A percentile compares a stretch with the other conserved stretches of the same genome.
Evolutionary conservation across 768 basidiomycete genomes (phyloP).

Genomic region (Mycena latifolia): DNA sequence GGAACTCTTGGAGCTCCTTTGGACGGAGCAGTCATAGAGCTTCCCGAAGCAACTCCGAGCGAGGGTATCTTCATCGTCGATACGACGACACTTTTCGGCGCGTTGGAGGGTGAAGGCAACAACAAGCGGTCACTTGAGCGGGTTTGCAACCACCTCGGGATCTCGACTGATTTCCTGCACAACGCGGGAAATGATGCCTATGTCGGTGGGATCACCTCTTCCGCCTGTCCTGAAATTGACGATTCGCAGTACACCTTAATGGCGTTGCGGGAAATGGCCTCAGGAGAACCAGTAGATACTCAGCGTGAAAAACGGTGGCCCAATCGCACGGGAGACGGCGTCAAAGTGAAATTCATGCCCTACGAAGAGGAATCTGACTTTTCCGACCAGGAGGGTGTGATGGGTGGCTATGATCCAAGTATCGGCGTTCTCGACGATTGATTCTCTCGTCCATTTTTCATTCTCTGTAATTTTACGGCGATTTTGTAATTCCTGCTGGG

Average conservation of each 20-base stretch:
- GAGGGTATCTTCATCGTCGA: constrained; percentile 62
- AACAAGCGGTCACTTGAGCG: constrained; percentile 56
- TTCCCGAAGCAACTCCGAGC: constrained; percentile 57
- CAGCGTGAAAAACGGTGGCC: constrained; percentile 72
- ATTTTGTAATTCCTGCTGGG: neutral
- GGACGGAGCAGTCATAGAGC: constrained; percentile 49
- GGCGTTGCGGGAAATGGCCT: constrained; percentile 63
- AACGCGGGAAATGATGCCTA: constrained; percentile 76
- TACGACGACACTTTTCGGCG: constrained; percentile 65
- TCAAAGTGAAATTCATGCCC: constrained; percentile 57
- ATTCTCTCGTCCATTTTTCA: neutral
- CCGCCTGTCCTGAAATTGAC: neutral
- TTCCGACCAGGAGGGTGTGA: constrained; percentile 58
- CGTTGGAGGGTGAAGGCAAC: constrained; percentile 56
- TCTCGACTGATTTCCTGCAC: constrained; percentile 56
- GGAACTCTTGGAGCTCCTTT: constrained; percentile 53
- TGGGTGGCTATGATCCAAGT: constrained; percentile 16
- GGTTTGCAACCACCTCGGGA: constrained; percentile 59
- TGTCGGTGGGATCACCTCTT: constrained; percentile 46
- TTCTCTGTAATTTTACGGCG: neutral
- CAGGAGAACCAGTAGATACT: constrained; percentile 63
- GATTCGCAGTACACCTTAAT: constrained; percentile 63
- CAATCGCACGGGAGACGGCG: constrained; percentile 46
- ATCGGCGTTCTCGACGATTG: constrained; percentile 18
- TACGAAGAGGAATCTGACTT: constrained; percentile 61